Evolutionary conservation across 2,329 filamentous ascomycete genomes (phyloP).

Genomic region (Lasiodiplodia gonubiensis): DNA sequence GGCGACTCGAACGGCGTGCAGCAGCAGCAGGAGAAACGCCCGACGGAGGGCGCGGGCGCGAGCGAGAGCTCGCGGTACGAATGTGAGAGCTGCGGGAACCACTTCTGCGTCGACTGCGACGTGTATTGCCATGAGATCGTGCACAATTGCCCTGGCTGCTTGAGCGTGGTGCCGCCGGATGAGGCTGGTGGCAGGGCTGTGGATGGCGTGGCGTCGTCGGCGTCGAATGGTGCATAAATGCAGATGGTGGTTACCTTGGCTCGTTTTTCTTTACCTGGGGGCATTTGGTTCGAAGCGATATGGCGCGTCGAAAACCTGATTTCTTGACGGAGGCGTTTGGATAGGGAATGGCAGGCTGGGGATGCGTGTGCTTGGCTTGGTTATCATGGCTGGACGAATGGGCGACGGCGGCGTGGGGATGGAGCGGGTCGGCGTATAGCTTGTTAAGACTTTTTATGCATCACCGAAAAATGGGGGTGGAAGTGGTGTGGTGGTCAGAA

Average conservation of each 20-base stretch:
- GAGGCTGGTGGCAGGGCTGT: neutral
- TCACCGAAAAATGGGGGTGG: neutral
- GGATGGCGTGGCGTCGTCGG: neutral
- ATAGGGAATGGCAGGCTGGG: neutral
- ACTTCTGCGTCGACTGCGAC: conserved; percentile 99
- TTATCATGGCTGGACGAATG: neutral
- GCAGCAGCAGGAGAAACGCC: conserved; percentile 36
- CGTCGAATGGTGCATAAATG: neutral
- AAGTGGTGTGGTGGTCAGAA: neutral
- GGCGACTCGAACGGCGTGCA: conserved; percentile 30
- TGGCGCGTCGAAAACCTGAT: neutral
- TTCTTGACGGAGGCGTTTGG: neutral
- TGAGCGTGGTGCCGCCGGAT: conserved; percentile 43
- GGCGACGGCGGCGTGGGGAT: neutral
- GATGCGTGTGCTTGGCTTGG: neutral
- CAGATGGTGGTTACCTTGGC: neutral
- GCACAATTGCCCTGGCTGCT: conserved; percentile 95
- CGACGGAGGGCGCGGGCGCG: conserved; percentile 62
- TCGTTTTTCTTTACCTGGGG: neutral
- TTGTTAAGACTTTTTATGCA: neutral
- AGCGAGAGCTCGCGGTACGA: conserved; percentile 89
- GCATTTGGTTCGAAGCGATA: neutral
- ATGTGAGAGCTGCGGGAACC: conserved; percentile 82
- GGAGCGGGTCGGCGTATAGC: neutral
- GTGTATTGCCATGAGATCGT: conserved; percentile 92